Evolutionary conservation across 2,329 filamentous ascomycete species (phyloP), one percentile per base, ranked within the genome.

Genomic region (Fusarium penzigii): DNA sequence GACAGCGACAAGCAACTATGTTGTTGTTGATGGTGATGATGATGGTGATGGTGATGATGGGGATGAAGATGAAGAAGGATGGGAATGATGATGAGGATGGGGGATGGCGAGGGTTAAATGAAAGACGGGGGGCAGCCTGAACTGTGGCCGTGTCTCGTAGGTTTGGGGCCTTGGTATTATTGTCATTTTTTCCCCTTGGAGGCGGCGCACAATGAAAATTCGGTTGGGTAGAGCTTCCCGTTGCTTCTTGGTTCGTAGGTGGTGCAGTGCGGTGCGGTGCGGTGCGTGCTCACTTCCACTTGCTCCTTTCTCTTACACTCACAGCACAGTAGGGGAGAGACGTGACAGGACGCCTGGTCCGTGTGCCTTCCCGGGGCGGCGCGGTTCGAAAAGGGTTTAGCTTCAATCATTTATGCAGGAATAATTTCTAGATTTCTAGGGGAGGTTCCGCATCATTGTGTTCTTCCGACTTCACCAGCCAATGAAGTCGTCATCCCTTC

Each of bases 151-250:
- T 71, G 68, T 71, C 69, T 71, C 66, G 69, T 65, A 66, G 61
- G 63, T 60, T 68, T 69, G 66, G 66, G 67, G 68, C 57, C 63
- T 68, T 72, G 67, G 70, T 71, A 66, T 72, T 67, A 72, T 72
- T 69, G 68, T 69, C 67, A 68, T 65, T 68, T 70, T 72, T 46
- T 52, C 60, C 65, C 70, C 51, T 69, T 65, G 49, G 65, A 68
- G 70, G 69, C 69, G 68, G 69, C 70, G 67, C 70, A 72, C 68
- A 69, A 68, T 66, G 64, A 61, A 69, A 63, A 66, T 67, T 64
- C 53, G 63, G 68, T 67, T 60, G 55, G 67, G 64, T 64, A 65
- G 66, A 68, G 65, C 59, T 68, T 68, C 58, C 63, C 55, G 53
- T 63, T 29, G 41, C 39, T 16, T 60, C 61, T 59, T 59, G 54